Evolutionary conservation across 345 rosid species (phyloP).

Genomic region (Gossypioides kirkii): DNA sequence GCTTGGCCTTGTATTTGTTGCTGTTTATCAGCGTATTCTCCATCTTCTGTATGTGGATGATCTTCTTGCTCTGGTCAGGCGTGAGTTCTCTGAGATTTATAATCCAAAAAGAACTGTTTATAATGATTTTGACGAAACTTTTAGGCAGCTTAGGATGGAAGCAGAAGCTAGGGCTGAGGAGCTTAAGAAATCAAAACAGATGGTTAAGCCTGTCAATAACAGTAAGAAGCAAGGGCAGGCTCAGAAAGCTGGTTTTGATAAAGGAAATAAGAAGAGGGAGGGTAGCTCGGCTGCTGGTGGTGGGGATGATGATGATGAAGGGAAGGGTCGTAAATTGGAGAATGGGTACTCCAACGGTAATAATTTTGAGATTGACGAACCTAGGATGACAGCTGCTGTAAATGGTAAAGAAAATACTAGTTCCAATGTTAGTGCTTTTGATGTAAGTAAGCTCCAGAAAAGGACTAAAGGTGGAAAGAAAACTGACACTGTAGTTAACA

Average conservation of each 20-base stretch:
- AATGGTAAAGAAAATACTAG: conserved; percentile 77
- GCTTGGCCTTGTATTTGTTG: conserved; percentile 95
- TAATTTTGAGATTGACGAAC: conserved; percentile 31
- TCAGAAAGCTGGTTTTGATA: conserved; percentile 50
- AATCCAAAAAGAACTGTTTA: conserved; percentile 64
- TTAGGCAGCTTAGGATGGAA: conserved; percentile 90
- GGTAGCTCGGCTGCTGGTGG: conserved; percentile 39
- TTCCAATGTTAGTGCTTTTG: conserved; percentile 68
- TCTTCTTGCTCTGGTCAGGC: conserved; percentile 70
- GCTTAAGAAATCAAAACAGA: conserved; percentile 63
- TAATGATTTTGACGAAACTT: conserved; percentile 68
- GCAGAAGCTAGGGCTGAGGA: conserved; percentile 92
- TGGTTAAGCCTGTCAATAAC: conserved; percentile 44
- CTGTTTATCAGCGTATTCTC: conserved; percentile 94
- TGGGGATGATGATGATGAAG: conserved; percentile 43
- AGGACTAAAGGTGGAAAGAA: conserved; percentile 88
- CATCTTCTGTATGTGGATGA: conserved; percentile 90
- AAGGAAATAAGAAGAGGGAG: conserved; percentile 53
- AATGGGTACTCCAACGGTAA: conserved; percentile 60
- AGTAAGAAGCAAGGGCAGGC: conserved; percentile 58
- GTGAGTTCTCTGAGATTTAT: conserved; percentile 66
- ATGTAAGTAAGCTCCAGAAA: conserved; percentile 86
- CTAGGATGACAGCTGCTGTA: conserved; percentile 43
- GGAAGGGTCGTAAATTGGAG: conserved; percentile 41
- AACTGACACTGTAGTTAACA: conserved; percentile 61